Base-by-base conservation (phyloP, 2,329 filamentous ascomycete species). In the Aureobasidium sp. region DNA sequence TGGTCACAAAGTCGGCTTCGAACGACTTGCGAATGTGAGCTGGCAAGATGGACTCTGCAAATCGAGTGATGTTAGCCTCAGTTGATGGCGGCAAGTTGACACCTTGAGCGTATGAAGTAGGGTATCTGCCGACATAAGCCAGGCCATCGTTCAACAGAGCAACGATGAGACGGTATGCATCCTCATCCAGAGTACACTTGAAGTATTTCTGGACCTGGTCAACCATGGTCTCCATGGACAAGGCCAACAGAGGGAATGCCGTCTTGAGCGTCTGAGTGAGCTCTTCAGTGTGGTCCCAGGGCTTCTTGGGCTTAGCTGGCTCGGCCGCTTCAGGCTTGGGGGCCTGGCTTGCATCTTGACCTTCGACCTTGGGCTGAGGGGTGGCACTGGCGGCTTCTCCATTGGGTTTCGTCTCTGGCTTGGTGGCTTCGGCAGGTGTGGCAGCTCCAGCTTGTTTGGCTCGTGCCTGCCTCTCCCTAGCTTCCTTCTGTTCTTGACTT, bases 161-260 rank as follows among this genome's bases (percentile, higher is more conserved):
- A n/a, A 97, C 93, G 66, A 99, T 99, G 16, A 99, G 81, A 54
- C 94, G 85, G 75, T 97, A 97, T 2, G 94, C 95, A 77, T 99
- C 94, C 73, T 99, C 94, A 69, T 99, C 94, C 0, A 93, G 93
- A 14, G 93, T 93, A 69, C 94, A 97, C 77, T 99, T 99, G 83
- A 99, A 99, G 76, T 97, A 89, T 79, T 97, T 97, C 74, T 94
- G 89, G 63, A 99, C 96, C 75, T 97, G 93, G 72, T 99, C 94
- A 34, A 97, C 92, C 91, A 97, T 99, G 0, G 93, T 96, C 77
- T 99, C 94, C 94, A 99, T 97, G 0, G 93, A 97, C 47, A 97
- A 79, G 9, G 95, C 94, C 68, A 99, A 83, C 21, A 99, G 82
- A 29, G 94, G 94, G 80, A 97, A 99, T 0, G 93, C 92, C 7